Base-by-base conservation (phyloP, 202 grass and related monocot genomes). In the Eragrostis tef region DNA sequence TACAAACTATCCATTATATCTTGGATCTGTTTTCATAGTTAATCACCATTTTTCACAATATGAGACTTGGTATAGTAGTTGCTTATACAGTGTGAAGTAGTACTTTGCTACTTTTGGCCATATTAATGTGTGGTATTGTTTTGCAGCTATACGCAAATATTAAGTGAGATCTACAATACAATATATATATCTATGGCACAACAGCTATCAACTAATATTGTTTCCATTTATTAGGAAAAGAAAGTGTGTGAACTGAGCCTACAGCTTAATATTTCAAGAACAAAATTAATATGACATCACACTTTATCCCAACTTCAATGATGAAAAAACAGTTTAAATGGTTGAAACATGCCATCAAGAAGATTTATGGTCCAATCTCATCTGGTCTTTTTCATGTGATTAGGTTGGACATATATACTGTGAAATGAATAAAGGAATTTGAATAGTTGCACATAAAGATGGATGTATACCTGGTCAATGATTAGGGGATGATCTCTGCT, bases 401-500 rank as follows among this genome's bases (percentile, higher is more conserved):
- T 24, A 24, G 42, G 1, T 24, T 45, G 42, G 19, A n/a, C 21
- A 24, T 69, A 46, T 69, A 45, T 45, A 45, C 2, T 34, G 11
- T 46, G 41, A 69, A 69, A 69, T 12, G 6, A 70, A 47, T 16
- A 24, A 14, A 70, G 6, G 24, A 70, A 70, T 47, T 25, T 72
- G 14, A 72, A 72, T 51, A 2, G 51, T 63, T 73, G 15, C 15
- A 52, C 13, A 82, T 67, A 53, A 64, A 7, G 63, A 82, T 9
- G 9, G 27, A 52, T 62, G 68, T 27, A 9, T 31, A 65, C 80
- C 70, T 83, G 70, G 34, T 74, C 49, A 34, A 14, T 29, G 2
- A 13, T 4, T 47, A 72, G 3, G 47, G 70, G 47, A 72, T 72
- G 47, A 72, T 72, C 57, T 45, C 67, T 82, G 10, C 58, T 43